Percentiles rank a stretch among this genome's conserved stretches.
phyloP scores from a whole-genome alignment of 345 rosid genomes.

The Garcia nutans region DNA sequence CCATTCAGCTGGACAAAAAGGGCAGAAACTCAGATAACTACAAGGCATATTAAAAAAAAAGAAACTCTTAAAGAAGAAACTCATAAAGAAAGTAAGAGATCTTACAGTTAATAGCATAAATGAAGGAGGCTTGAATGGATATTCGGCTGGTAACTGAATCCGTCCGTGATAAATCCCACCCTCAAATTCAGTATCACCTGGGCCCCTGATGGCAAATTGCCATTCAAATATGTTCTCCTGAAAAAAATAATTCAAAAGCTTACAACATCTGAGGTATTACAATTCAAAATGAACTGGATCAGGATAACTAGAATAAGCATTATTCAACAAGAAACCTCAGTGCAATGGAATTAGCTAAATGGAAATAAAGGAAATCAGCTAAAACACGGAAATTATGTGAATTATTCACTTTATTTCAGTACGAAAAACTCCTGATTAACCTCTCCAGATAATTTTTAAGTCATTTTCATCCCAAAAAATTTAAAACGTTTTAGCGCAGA shows the following conservation, averaged over 20 bases:
- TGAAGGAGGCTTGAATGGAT: slow-evolving; percentile 98
- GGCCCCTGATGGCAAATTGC: slow-evolving; percentile 96
- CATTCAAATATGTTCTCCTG: slow-evolving; percentile 98
- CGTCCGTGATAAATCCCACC: slow-evolving; percentile 99
- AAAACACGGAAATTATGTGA: no score
- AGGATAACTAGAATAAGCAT: neutral
- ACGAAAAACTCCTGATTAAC: neutral
- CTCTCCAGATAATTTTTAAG: no score
- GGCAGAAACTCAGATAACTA: slow-evolving; percentile 15
- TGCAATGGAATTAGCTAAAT: neutral
- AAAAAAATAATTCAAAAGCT: neutral
- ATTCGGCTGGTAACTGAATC: slow-evolving; percentile 90
- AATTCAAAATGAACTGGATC: neutral
- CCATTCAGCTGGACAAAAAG: slow-evolving; percentile 73
- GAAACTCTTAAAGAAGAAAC: no score
- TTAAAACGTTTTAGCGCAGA: neutral
- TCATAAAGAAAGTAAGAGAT: slow-evolving; percentile 8
- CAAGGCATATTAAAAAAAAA: neutral
- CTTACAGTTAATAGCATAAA: slow-evolving; percentile 83
- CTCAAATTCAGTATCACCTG: slow-evolving; percentile 78
- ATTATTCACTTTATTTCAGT: neutral
- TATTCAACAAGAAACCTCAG: neutral
- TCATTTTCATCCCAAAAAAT: no score
- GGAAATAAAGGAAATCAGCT: neutral
- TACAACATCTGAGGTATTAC: neutral